These are phyloP conservation scores for Coemansia sp. DNA, from an alignment of 192 early-diverging fungal species.

Conservation along the genomic window DNA sequence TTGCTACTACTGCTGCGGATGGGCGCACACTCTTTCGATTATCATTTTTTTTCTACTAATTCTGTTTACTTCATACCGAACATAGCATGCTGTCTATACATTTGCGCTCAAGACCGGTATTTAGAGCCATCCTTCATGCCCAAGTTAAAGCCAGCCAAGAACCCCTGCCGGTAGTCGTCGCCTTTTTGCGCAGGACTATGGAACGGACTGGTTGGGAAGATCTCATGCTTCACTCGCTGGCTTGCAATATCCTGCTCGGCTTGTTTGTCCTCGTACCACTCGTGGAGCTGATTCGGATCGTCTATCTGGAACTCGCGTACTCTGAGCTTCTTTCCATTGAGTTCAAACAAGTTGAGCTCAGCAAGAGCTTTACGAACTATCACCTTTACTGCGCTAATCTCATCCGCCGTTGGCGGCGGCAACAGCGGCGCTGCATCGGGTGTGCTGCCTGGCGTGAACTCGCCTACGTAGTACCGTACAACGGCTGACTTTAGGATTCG, in stretches of 20 bases:
- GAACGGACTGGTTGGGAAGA: slow-evolving; percentile 48
- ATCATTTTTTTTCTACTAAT: neutral
- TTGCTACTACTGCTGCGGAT: neutral
- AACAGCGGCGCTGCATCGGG: slow-evolving; percentile 27
- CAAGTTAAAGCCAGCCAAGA: slow-evolving; percentile 41
- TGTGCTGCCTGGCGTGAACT: slow-evolving; percentile 18
- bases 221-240: neutral
- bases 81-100: neutral
- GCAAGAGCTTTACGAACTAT: slow-evolving; percentile 15
- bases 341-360: slow-evolving; percentile 18
- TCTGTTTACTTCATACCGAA: neutral
- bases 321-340: slow-evolving; percentile 29
- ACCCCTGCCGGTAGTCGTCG: slow-evolving; percentile 50
- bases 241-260: neutral
- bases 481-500: slow-evolving; percentile 24
- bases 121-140: slow-evolving; percentile 48
- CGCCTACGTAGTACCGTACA: slow-evolving; percentile 44
- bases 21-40: neutral
- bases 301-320: slow-evolving; percentile 13
- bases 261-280: slow-evolving; percentile 37
- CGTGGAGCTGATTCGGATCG: slow-evolving; percentile 39
- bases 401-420: slow-evolving; percentile 28
- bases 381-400: slow-evolving; percentile 14
- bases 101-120: slow-evolving; percentile 1
- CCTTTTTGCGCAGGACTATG: neutral